phyloP scores from a whole-genome alignment of 2,329 filamentous ascomycete genomes.

The Epichloe hybrida region DNA sequence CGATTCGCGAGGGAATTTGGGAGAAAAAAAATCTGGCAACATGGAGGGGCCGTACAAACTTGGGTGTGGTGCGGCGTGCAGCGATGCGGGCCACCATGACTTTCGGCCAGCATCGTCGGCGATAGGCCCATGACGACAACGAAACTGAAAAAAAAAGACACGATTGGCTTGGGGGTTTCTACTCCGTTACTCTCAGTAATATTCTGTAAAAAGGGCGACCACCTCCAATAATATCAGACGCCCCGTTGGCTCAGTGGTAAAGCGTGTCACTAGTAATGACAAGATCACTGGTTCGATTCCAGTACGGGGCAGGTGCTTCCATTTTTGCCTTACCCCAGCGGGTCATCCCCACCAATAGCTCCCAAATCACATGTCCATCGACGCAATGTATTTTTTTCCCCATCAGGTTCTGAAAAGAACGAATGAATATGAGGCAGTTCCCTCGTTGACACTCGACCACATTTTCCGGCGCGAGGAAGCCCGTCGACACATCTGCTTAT shows the following conservation, averaged over 20 bases:
- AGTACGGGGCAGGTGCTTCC: slow-evolving; percentile 15
- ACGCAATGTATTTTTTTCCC: no score
- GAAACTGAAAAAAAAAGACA: no score
- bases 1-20: background rate
- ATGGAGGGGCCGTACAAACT: background rate
- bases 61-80: background rate
- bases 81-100: background rate
- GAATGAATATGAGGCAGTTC: no score
- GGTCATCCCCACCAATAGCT: no score
- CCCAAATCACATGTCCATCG: rapidly evolving
- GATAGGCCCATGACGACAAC: background rate
- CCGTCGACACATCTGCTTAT: no score
- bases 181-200: background rate
- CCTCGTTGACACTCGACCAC: no score
- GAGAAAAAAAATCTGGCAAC: background rate
- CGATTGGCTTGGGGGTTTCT: no score
- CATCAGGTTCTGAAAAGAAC: no score
- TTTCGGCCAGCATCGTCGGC: background rate
- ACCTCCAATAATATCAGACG: background rate
- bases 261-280: slow-evolving; percentile 24
- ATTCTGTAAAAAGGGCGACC: background rate
- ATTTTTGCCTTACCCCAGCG: background rate
- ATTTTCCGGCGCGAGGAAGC: no score
- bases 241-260: slow-evolving; percentile 23
- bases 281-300: slow-evolving; percentile 23